Evolutionary conservation across 2,329 filamentous ascomycete genomes (phyloP).

Genomic region (Hypoxylon sp.): DNA sequence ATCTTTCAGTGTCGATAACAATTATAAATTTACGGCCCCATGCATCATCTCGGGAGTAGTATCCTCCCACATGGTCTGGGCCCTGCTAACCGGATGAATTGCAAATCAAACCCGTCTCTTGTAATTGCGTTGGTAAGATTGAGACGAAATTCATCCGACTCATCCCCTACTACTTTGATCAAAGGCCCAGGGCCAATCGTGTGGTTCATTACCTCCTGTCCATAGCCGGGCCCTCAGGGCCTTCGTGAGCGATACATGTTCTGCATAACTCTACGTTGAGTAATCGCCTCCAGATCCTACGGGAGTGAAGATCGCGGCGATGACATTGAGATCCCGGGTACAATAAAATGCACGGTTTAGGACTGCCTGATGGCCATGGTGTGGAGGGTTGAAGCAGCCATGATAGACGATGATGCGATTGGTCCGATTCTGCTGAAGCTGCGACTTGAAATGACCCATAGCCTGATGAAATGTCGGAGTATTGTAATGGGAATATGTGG

Average conservation of each 20-base stretch:
- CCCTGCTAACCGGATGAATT: slow-evolving; percentile 6
- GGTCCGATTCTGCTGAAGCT: neutral
- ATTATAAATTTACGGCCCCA: neutral
- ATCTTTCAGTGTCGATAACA: slow-evolving; percentile 11
- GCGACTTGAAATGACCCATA: slow-evolving; percentile 9
- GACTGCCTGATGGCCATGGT: slow-evolving; percentile 14
- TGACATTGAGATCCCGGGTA: slow-evolving; percentile 18
- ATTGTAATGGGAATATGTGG: neutral
- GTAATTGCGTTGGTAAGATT: neutral
- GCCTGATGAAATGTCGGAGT: slow-evolving; percentile 7
- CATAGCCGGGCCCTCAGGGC: slow-evolving; percentile 2
- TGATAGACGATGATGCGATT: slow-evolving; percentile 18
- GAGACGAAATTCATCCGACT: neutral
- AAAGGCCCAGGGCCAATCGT: slow-evolving; percentile 23
- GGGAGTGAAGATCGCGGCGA: slow-evolving; percentile 16
- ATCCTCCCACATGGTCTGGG: slow-evolving; percentile 6
- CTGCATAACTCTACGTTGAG: neutral
- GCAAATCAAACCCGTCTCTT: slow-evolving; percentile 8
- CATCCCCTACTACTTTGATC: neutral
- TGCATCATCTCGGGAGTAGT: neutral
- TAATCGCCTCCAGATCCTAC: neutral
- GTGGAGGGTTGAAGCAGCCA: slow-evolving; percentile 26
- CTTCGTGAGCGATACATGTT: slow-evolving; percentile 1
- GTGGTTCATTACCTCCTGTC: slow-evolving; percentile 12
- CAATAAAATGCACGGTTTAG: slow-evolving; percentile 12